Evolutionary conservation across 441 rosid species (phyloP).

Genomic region (Euphorbia schlechtendalii): DNA sequence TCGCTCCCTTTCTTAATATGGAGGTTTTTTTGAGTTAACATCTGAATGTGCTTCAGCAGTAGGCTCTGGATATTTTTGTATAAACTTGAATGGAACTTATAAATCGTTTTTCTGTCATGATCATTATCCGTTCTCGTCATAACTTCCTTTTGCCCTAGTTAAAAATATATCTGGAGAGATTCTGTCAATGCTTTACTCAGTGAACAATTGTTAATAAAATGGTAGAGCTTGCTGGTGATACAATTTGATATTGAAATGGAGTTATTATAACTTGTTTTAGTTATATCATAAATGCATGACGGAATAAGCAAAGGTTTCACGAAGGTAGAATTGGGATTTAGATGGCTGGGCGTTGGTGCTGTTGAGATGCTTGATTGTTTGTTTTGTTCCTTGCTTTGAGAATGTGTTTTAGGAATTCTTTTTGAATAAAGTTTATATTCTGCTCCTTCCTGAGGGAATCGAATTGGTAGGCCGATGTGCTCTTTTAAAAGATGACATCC

Average conservation of each 20-base stretch:
- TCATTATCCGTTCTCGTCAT: neutral
- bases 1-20: neutral
- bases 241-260: neutral
- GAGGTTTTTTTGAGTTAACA: too few relatives aligned
- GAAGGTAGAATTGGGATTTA: neutral
- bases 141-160: neutral
- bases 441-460: neutral
- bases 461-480: neutral
- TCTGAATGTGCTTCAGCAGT: neutral
- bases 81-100: neutral
- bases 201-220: neutral
- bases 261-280: neutral
- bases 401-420: neutral
- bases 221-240: neutral
- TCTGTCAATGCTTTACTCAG: neutral
- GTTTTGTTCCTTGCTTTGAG: neutral
- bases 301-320: neutral
- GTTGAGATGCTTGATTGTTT: neutral
- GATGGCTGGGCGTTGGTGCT: neutral
- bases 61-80: neutral
- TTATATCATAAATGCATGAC: neutral
- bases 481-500: neutral
- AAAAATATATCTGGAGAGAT: neutral
- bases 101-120: neutral
- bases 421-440: neutral